These are phyloP conservation scores for Alternaria brassicicola DNA, from an alignment of 2,329 filamentous ascomycete species.

Conservation along the genomic window DNA sequence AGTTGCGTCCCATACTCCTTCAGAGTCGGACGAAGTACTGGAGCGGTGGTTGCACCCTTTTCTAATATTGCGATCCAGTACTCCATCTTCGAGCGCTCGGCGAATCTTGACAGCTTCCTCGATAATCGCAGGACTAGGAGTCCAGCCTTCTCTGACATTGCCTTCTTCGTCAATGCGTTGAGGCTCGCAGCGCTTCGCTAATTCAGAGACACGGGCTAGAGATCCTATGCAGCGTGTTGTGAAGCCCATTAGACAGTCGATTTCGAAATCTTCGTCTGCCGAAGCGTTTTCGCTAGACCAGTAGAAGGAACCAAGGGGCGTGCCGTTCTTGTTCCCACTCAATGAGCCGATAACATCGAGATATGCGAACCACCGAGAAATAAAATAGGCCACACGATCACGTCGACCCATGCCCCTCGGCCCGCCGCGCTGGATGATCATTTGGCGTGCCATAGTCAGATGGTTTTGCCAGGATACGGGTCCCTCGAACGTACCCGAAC, in stretches of 20 bases:
- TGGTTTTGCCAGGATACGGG: slow-evolving; percentile 81
- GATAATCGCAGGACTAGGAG: slow-evolving; percentile 61
- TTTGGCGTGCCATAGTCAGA: slow-evolving; percentile 73
- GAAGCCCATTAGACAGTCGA: slow-evolving; percentile 83
- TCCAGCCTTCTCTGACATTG: slow-evolving; percentile 62
- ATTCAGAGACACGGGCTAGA: slow-evolving; percentile 72
- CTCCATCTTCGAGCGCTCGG: slow-evolving; percentile 64
- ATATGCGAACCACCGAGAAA: slow-evolving; percentile 83
- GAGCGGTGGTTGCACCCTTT: slow-evolving; percentile 53
- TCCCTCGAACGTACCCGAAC: slow-evolving; percentile 80
- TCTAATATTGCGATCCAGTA: slow-evolving; percentile 44
- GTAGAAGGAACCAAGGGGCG: slow-evolving; percentile 51
- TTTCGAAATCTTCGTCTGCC: slow-evolving; percentile 68
- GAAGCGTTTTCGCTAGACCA: slow-evolving; percentile 53
- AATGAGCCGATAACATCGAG: slow-evolving; percentile 79
- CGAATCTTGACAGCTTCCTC: slow-evolving; percentile 66
- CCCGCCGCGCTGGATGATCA: slow-evolving; percentile 71
- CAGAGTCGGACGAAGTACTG: slow-evolving; percentile 43
- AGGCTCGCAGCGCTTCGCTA: slow-evolving; percentile 71
- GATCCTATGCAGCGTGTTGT: slow-evolving; percentile 73
- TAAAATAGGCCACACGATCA: slow-evolving; percentile 69
- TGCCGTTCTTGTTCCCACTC: slow-evolving; percentile 60
- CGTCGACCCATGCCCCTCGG: slow-evolving; percentile 60
- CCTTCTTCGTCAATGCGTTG: slow-evolving; percentile 64
- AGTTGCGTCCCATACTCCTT: slow-evolving; percentile 61